A percentile compares a stretch with the other conserved stretches of the same genome.
Conservation (phyloP, 441 rosid species). For the Corymbia citriodora region DNA sequence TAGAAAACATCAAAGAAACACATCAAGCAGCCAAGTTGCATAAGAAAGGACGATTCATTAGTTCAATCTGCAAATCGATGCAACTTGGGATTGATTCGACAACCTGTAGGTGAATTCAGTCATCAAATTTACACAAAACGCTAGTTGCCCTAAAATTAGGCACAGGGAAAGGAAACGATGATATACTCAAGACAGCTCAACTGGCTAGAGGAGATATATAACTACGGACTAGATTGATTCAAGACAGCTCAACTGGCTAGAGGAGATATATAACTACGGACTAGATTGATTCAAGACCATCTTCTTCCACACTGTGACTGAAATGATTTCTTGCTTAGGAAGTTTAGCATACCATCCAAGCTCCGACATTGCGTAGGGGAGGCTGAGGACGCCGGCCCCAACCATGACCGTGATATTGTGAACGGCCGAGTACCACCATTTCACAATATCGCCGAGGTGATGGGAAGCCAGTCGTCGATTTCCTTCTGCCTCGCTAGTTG, state of each 20-base stretch:
- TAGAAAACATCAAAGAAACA: neutral
- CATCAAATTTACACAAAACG: neutral
- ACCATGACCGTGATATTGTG: neutral
- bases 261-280: neutral
- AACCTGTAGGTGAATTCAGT: neutral
- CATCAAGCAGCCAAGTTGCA: neutral
- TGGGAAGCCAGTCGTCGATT: neutral
- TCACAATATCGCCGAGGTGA: neutral
- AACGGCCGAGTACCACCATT: neutral
- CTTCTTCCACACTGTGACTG: neutral
- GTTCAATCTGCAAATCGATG: neutral
- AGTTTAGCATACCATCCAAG: neutral
- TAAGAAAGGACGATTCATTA: neutral
- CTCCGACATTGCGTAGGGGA: neutral
- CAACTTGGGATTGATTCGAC: neutral
- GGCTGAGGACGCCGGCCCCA: neutral
- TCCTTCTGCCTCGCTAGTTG: neutral
- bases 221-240: too few relatives aligned
- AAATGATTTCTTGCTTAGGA: neutral
- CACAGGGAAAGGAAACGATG: neutral
- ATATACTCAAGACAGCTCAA: neutral
- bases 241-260: neutral
- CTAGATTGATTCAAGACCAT: neutral
- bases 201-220: too few relatives aligned
- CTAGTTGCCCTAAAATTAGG: neutral